phyloP scores from a whole-genome alignment of 306 rosid genomes.

The Cicer cuneatum region DNA sequence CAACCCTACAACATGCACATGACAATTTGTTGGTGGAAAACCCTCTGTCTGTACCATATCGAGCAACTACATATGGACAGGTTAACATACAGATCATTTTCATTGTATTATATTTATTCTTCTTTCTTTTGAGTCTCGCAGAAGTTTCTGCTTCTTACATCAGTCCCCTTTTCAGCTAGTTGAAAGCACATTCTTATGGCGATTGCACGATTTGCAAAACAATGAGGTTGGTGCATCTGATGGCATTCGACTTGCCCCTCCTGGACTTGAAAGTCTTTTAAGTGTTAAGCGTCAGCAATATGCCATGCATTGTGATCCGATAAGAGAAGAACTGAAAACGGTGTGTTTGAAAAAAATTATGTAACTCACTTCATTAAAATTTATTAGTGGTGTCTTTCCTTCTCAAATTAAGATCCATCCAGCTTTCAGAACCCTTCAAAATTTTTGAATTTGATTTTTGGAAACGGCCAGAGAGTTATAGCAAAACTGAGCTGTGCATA shows the following conservation, averaged over 20 bases:
- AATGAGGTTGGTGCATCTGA: constrained; percentile 65
- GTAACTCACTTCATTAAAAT: constrained; percentile 34
- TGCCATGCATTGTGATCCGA: constrained; percentile 74
- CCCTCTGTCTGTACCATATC: constrained; percentile 76
- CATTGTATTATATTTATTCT: not conserved
- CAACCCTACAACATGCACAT: constrained; percentile 87
- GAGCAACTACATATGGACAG: constrained; percentile 87
- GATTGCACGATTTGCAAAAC: constrained; percentile 75
- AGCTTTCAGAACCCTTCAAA: constrained; percentile 99
- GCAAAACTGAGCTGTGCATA: constrained; percentile 61
- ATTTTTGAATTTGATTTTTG: constrained; percentile 96
- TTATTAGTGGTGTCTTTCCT: constrained; percentile 45
- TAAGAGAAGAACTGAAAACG: constrained; percentile 69
- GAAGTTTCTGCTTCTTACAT: constrained; percentile 7
- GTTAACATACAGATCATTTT: constrained; percentile 43
- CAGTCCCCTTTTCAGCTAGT: constrained; percentile 63
- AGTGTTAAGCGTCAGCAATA: constrained; percentile 69
- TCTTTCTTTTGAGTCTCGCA: constrained; percentile 26
- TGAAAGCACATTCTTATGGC: constrained; percentile 75
- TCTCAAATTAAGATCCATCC: constrained; percentile 65
- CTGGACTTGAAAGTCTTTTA: constrained; percentile 55
- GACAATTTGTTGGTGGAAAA: constrained; percentile 75
- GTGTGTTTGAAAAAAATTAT: constrained; percentile 52
- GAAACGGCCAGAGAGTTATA: constrained; percentile 93
- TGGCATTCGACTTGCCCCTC: constrained; percentile 70